Conservation (phyloP, 2,329 filamentous ascomycete species). For the Exophiala sp. region DNA sequence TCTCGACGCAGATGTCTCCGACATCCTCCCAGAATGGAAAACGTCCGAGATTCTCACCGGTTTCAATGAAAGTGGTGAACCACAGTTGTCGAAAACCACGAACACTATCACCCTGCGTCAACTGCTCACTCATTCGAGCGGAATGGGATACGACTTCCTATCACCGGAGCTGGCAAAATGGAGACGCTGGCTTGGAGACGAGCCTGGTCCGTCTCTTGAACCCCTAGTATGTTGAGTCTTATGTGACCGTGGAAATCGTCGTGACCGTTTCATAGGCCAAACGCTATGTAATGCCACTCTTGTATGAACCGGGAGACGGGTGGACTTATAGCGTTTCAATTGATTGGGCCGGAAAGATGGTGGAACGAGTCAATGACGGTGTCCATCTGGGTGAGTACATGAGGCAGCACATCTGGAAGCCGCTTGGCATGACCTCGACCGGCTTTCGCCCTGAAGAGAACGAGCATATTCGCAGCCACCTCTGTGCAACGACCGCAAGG, state of each 20-base stretch:
- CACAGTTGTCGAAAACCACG: too few relatives aligned
- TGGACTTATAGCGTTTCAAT: conserved; percentile 52
- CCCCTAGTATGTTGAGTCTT: not conserved
- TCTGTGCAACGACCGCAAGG: conserved; percentile 39
- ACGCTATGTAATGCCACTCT: conserved; percentile 9
- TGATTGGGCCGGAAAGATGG: conserved; percentile 51
- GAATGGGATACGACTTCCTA: conserved; percentile 21
- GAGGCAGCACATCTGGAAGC: conserved; percentile 43
- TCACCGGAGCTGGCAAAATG: conserved; percentile 18
- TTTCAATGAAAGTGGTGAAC: too few relatives aligned
- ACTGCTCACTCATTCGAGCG: too few relatives aligned
- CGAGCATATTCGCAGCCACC: conserved; percentile 1
- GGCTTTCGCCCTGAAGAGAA: conserved; percentile 14
- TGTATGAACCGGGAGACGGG: conserved; percentile 45
- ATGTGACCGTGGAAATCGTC: not conserved
- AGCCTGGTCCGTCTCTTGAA: not conserved
- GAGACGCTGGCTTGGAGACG: conserved; percentile 10
- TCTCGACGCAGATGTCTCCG: too few relatives aligned
- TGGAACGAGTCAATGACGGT: conserved; percentile 47
- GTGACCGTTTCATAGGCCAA: not conserved
- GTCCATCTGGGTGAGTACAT: conserved; percentile 44
- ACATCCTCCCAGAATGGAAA: too few relatives aligned
- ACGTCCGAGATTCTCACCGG: too few relatives aligned
- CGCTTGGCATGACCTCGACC: conserved; percentile 41
- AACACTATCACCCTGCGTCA: too few relatives aligned